Evolutionary conservation across 1,139 yeast species (phyloP).

Genomic region (Geotrichum cucujoidarum): DNA sequence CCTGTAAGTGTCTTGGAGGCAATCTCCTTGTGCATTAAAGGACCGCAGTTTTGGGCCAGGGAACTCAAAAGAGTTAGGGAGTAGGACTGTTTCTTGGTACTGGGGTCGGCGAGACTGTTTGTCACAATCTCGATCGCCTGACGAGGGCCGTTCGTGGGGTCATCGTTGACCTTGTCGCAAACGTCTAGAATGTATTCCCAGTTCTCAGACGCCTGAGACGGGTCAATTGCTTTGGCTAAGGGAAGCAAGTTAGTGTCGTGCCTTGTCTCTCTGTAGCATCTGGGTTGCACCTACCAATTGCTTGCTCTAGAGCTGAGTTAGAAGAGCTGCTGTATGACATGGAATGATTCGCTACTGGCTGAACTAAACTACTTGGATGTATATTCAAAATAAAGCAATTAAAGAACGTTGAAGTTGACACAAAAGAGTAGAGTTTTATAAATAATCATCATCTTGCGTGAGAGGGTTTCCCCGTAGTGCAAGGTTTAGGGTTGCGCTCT

Average conservation of each 20-base stretch:
- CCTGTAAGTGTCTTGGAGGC: constrained; percentile 65
- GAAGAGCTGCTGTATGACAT: constrained; percentile 15
- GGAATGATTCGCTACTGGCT: too few species aligned
- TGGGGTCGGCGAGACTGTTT: constrained; percentile 52
- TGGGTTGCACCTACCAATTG: constrained; percentile 20
- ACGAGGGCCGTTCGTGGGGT: constrained; percentile 62
- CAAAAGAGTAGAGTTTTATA: too few species aligned
- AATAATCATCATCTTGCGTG: too few species aligned
- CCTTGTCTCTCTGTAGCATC: too few species aligned
- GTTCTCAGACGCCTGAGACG: constrained; percentile 73
- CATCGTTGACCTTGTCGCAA: constrained; percentile 69
- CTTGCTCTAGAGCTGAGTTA: constrained; percentile 22
- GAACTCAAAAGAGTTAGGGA: constrained; percentile 59
- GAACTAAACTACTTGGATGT: too few species aligned
- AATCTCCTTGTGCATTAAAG: constrained; percentile 75
- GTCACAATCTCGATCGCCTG: constrained; percentile 50
- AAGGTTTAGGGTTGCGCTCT: too few species aligned
- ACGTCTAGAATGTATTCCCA: constrained; percentile 81
- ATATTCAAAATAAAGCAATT: neutral
- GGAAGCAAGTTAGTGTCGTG: neutral
- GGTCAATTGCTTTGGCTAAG: constrained; percentile 68
- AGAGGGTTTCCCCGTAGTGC: too few species aligned
- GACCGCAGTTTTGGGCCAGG: constrained; percentile 89
- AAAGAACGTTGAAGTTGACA: neutral
- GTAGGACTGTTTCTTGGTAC: constrained; percentile 78